Conservation (phyloP, 2,329 filamentous ascomycete species). For the Xylaria sp. region DNA sequence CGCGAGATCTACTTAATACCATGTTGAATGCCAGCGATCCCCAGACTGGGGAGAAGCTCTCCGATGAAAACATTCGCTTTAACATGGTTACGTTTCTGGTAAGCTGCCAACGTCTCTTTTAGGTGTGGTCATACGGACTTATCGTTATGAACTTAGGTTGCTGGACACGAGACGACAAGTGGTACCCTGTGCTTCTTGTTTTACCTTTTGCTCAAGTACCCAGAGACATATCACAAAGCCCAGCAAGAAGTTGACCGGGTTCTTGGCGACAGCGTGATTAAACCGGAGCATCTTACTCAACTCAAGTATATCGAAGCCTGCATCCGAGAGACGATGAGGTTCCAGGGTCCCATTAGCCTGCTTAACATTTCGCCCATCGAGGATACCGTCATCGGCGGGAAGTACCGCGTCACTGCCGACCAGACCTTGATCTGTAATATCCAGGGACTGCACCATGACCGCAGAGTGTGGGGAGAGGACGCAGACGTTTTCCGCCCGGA, state of each 20-base stretch:
- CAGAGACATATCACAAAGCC: constrained; percentile 57
- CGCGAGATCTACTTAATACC: constrained; percentile 27
- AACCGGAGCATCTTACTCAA: constrained; percentile 58
- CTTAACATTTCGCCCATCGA: constrained; percentile 55
- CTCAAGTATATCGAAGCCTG: constrained; percentile 66
- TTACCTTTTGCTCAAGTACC: constrained; percentile 62
- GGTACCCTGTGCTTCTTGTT: constrained; percentile 59
- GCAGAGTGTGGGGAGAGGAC: constrained; percentile 64
- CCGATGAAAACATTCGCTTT: constrained; percentile 30
- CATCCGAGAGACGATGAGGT: constrained; percentile 64
- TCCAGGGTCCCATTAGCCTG: constrained; percentile 60
- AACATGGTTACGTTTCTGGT: constrained; percentile 38
- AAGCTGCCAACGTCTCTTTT: background rate
- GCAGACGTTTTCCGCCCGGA: constrained; percentile 69
- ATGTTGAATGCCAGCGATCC: constrained; percentile 33
- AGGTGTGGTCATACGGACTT: background rate
- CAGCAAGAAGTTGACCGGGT: constrained; percentile 64
- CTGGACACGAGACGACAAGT: constrained; percentile 65
- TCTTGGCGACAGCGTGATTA: constrained; percentile 56
- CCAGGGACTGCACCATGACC: constrained; percentile 63
- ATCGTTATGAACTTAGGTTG: constrained; percentile 21
- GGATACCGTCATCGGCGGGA: constrained; percentile 60
- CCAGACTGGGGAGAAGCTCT: constrained; percentile 27
- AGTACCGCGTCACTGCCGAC: constrained; percentile 61
- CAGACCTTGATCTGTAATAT: constrained; percentile 58